Base-by-base conservation (phyloP, 1,139 yeast genomes). In the Kurtzmaniella quercitrusa region DNA sequence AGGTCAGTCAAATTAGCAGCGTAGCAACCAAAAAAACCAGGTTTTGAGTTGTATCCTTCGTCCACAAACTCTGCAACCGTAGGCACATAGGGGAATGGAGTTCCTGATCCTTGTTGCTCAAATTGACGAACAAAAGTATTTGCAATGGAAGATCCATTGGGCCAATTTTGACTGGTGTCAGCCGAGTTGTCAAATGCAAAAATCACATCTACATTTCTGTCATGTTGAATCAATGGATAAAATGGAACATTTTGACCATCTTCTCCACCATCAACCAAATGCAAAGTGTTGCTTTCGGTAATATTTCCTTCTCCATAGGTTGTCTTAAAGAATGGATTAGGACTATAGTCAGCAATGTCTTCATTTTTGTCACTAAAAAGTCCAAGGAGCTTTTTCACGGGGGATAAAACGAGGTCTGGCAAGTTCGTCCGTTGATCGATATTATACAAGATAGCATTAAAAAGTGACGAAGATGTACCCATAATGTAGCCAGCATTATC, bases 231-330 rank as follows among this genome's bases (percentile, higher is more conserved):
- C 53, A 89, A 70, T 18, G 97, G 96, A 48, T 77, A 71, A 39
- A 88, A 66, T 9, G 97, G 97, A 25, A 90, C 73, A 53, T 85
- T 85, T 59, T 89, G 93, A 12, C 61, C 63, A 63, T 87, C 96
- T 62, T 85, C 91, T 51, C 96, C 96, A 48, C 96, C 96, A 59
- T 90, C 97, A n/a, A 82, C 91, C 48, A 89, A 70, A 56, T 65
- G 77, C 38, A 90, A 70, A 3, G 77, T 66, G 5, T 74, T 71
- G 54, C 61, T 58, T 42, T 54, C 44, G 42, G 62, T 49, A 45
- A 73, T 60, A 16, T 55, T 51, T 7, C 47, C 48, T n/a, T 43
- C 37, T 7, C 64, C 61, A 25, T 41, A 49, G 6, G 51, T 50
- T n/a, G 52, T 48, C 3, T 56, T 50, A 41, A 51, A 55, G 51